Conservation (phyloP, 495 filamentous ascomycete genomes). For the Barbatosphaeria neglecta region DNA sequence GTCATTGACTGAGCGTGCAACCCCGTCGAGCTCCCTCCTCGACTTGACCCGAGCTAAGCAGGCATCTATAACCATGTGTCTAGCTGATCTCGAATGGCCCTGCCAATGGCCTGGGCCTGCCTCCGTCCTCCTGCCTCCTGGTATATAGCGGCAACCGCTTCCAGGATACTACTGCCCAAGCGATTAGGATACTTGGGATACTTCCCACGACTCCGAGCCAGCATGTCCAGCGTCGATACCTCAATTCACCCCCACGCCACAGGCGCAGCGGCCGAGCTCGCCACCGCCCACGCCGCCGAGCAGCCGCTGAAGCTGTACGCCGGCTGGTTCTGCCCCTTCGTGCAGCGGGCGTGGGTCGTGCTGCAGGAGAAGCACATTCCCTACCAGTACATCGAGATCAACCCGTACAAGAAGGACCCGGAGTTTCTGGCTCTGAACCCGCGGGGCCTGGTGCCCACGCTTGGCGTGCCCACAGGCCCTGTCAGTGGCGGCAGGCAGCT, state of each 20-base stretch:
- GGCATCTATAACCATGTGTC: too few relatives aligned
- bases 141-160: background rate
- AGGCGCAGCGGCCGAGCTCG: constrained; percentile 23
- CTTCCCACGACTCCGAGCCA: background rate
- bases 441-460: constrained; percentile 56
- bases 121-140: background rate
- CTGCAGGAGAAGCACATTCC: constrained; percentile 60
- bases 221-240: constrained; percentile 19
- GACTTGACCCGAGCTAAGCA: background rate
- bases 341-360: constrained; percentile 56
- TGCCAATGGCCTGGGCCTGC: background rate
- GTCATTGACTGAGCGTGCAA: too few relatives aligned
- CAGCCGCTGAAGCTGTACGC: constrained; percentile 36
- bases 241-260: constrained; percentile 13
- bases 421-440: constrained; percentile 56
- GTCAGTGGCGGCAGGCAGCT: constrained; percentile 17
- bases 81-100: background rate
- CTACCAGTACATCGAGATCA: constrained; percentile 62
- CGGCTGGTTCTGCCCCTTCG: constrained; percentile 43
- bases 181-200: background rate
- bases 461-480: constrained; percentile 20
- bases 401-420: constrained; percentile 56
- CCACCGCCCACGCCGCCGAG: constrained; percentile 16
- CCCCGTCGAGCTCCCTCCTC: too few relatives aligned
- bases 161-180: background rate